phyloP scores from a whole-genome alignment of 139 green algal genomes.

The Picochlorum costavermella region DNA sequence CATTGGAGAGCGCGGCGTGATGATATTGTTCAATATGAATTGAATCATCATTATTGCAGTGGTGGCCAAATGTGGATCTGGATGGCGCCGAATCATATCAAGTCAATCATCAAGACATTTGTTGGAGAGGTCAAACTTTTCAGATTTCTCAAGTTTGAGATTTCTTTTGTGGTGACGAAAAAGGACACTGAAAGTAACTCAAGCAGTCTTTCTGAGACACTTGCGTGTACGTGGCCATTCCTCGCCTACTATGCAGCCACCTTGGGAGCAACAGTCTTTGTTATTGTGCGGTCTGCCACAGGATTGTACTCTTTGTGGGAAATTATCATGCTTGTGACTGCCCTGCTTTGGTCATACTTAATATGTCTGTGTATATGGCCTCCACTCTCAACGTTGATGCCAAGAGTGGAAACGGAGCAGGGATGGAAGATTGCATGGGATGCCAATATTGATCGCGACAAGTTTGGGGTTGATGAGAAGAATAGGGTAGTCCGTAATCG shows the following conservation, averaged over 20 bases:
- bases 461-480: neutral
- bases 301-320: neutral
- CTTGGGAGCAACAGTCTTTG: neutral
- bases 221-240: neutral
- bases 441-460: neutral
- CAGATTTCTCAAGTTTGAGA: neutral
- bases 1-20: too few relatives aligned
- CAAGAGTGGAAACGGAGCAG: neutral
- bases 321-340: neutral
- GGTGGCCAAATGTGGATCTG: neutral
- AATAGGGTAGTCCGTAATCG: neutral
- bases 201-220: neutral
- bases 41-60: neutral
- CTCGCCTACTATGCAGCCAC: neutral
- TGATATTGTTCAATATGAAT: too few relatives aligned
- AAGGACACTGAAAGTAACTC: neutral
- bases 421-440: constrained; percentile 3
- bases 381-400: neutral
- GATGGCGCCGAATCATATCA: neutral
- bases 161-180: neutral
- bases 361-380: neutral
- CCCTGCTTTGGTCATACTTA: neutral
- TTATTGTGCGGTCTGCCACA: neutral
- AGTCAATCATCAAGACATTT: neutral
- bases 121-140: too few relatives aligned